Percentiles rank a stretch among this genome's conserved stretches.
phyloP scores from a whole-genome alignment of 2,329 filamentous ascomycete genomes.

The Trichophyton benhamiae region DNA sequence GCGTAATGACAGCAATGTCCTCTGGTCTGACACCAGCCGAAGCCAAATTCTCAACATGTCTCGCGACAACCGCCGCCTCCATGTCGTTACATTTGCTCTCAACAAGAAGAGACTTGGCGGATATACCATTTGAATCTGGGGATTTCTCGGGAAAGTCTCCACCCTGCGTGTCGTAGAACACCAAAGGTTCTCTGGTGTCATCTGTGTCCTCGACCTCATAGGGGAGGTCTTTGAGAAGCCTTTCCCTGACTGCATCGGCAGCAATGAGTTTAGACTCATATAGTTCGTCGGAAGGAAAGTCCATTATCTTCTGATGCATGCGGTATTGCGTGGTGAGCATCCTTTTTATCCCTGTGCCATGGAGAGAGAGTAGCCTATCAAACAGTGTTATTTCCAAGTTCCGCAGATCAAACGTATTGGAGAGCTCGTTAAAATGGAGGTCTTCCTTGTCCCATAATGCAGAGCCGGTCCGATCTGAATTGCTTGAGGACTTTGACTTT shows the following conservation, averaged over 20 bases:
- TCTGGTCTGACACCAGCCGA: slow-evolving; percentile 64
- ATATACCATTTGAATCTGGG: slow-evolving; percentile 55
- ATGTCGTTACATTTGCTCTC: slow-evolving; percentile 87
- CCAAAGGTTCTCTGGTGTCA: slow-evolving; percentile 72
- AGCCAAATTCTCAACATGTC: slow-evolving; percentile 67
- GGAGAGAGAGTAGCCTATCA: slow-evolving; percentile 68
- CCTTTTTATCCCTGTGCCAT: slow-evolving; percentile 73
- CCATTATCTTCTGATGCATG: slow-evolving; percentile 95
- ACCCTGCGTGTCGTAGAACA: slow-evolving; percentile 95
- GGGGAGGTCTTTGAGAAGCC: slow-evolving; percentile 63
- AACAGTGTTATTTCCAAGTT: slow-evolving; percentile 81
- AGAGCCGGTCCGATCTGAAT: slow-evolving; percentile 19
- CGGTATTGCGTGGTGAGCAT: slow-evolving; percentile 97
- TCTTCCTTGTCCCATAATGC: slow-evolving; percentile 33
- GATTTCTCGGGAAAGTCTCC: slow-evolving; percentile 77
- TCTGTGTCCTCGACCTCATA: slow-evolving; percentile 71
- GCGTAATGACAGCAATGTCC: slow-evolving; percentile 87
- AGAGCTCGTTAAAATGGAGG: slow-evolving; percentile 26
- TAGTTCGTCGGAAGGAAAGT: slow-evolving; percentile 77
- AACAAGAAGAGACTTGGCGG: slow-evolving; percentile 40
- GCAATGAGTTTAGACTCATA: slow-evolving; percentile 75
- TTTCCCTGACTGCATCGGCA: slow-evolving; percentile 61
- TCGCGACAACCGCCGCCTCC: slow-evolving; percentile 68
- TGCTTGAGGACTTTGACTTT: slow-evolving; percentile 49
- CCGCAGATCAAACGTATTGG: slow-evolving; percentile 27